Percentiles rank a stretch among this genome's conserved stretches.
phyloP scores from a whole-genome alignment of 768 basidiomycete genomes.

The Gautieria morchelliformis region DNA sequence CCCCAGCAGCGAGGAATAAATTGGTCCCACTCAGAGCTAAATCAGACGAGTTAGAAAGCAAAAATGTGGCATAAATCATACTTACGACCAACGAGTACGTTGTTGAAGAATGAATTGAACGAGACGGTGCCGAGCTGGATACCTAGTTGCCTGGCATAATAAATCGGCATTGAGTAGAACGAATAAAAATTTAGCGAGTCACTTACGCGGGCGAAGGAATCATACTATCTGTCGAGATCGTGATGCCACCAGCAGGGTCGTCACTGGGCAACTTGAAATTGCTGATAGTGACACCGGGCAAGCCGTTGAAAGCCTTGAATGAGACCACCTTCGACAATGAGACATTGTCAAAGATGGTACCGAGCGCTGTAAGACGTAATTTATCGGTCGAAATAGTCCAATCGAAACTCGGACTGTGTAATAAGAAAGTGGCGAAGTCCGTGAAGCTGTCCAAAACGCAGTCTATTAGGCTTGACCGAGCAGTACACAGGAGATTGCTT shows the following conservation, averaged over 20 bases:
- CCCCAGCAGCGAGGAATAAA: conserved; percentile 40
- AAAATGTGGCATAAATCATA: background rate
- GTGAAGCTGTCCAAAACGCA: conserved; percentile 38
- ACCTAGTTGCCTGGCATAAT: conserved; percentile 41
- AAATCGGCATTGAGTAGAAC: background rate
- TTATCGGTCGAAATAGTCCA: conserved; percentile 64
- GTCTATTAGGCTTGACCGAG: background rate
- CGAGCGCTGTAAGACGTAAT: conserved; percentile 54
- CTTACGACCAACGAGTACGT: conserved; percentile 52
- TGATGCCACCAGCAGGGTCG: conserved; percentile 59
- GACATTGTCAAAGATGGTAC: conserved; percentile 60
- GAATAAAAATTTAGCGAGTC: background rate
- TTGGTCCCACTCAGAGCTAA: conserved; percentile 43
- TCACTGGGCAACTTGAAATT: conserved; percentile 65
- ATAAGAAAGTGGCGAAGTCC: conserved; percentile 50
- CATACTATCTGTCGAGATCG: conserved; percentile 53
- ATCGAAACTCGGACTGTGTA: conserved; percentile 54
- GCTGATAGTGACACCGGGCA: conserved; percentile 61
- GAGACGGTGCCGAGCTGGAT: conserved; percentile 57
- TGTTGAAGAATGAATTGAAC: conserved; percentile 54
- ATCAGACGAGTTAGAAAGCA: background rate
- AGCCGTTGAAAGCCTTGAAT: conserved; percentile 61
- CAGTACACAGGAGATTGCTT: conserved; percentile 15
- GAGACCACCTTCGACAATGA: conserved; percentile 48
- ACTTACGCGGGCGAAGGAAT: conserved; percentile 62